phyloP scores from a whole-genome alignment of 208 protist species.

The Naegleria gruberi region DNA sequence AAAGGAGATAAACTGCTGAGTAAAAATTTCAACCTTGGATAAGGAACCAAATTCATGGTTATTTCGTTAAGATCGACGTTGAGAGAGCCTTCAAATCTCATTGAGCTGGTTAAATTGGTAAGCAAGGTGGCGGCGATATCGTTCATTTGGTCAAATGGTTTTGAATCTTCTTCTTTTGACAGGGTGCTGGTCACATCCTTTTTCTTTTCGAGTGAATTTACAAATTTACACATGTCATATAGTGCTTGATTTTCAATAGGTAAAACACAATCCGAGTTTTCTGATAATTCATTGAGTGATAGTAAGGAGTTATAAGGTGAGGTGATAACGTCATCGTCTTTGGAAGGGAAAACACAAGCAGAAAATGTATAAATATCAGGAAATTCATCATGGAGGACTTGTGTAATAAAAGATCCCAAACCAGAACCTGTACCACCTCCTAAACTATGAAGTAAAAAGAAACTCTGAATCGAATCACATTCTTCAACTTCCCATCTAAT shows the following conservation, averaged over 20 bases:
- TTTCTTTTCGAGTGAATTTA: not conserved
- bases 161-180: constrained; percentile 61
- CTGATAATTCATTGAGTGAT: constrained; percentile 79
- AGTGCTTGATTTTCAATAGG: constrained; percentile 93
- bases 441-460: constrained; percentile 95
- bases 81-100: constrained; percentile 87
- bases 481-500: constrained; percentile 93
- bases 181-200: not conserved
- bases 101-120: constrained; percentile 83
- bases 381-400: constrained; percentile 91
- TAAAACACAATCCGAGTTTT: constrained; percentile 81
- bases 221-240: constrained; percentile 82
- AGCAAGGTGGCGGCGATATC: constrained; percentile 83
- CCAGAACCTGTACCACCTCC: constrained; percentile 97
- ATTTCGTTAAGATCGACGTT: constrained; percentile 94
- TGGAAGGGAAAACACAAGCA: constrained; percentile 88
- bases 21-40: constrained; percentile 92
- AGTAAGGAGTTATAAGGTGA: constrained; percentile 95
- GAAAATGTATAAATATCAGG: constrained; percentile 93
- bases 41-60: constrained; percentile 93
- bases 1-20: constrained; percentile 82
- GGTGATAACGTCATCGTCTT: constrained; percentile 83
- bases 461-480: constrained; percentile 96
- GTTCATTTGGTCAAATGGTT: constrained; percentile 91
- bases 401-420: constrained; percentile 88